phyloP scores from a whole-genome alignment of 2,329 filamentous ascomycete species.

The Exophiala alcalophila region DNA sequence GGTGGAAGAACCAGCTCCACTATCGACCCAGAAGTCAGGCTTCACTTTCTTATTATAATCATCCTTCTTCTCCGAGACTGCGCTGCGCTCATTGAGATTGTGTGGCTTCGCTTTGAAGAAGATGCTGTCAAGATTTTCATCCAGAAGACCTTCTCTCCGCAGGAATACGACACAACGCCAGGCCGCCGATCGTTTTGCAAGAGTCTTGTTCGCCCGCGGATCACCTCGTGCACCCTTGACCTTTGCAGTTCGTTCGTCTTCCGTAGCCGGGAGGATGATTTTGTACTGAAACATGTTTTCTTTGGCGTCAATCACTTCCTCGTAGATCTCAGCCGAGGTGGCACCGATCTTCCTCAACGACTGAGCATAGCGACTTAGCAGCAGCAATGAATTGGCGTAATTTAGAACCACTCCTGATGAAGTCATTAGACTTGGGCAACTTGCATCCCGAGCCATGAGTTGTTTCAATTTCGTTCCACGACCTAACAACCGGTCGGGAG shows the following conservation, averaged over 20 bases:
- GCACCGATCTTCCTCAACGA: slow-evolving; percentile 47
- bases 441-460: slow-evolving; percentile 51
- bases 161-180: slow-evolving; percentile 77
- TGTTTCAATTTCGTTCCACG: slow-evolving; percentile 57
- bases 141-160: slow-evolving; percentile 62
- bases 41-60: slow-evolving; percentile 77
- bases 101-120: slow-evolving; percentile 68
- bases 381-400: slow-evolving; percentile 25
- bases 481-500: slow-evolving; percentile 69
- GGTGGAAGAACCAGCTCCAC: slow-evolving; percentile 7
- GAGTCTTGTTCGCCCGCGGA: slow-evolving; percentile 64
- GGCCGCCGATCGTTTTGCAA: slow-evolving; percentile 84
- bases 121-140: slow-evolving; percentile 70
- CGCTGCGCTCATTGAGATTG: slow-evolving; percentile 84
- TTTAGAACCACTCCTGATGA: slow-evolving; percentile 24
- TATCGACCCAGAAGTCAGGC: slow-evolving; percentile 66
- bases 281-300: slow-evolving; percentile 64
- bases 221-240: slow-evolving; percentile 64
- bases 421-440: slow-evolving; percentile 23
- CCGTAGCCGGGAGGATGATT: slow-evolving; percentile 66
- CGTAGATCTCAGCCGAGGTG: slow-evolving; percentile 43
- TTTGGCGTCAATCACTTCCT: slow-evolving; percentile 42
- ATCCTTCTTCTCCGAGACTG: slow-evolving; percentile 70
- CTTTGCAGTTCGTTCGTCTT: slow-evolving; percentile 54
- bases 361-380: slow-evolving; percentile 25